phyloP scores from a whole-genome alignment of 768 basidiomycete species.

The Boletus insuetus region DNA sequence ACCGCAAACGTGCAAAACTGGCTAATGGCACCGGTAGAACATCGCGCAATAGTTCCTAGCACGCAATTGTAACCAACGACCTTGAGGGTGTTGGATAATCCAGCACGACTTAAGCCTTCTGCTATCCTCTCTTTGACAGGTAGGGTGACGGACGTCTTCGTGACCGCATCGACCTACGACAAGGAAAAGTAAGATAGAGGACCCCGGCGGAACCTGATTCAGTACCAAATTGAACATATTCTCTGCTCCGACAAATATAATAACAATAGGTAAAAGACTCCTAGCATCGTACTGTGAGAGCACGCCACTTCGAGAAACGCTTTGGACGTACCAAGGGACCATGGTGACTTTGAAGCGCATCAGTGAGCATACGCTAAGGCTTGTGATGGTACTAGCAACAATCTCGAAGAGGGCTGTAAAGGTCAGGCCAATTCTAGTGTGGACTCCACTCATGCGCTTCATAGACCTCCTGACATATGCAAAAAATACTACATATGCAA shows the following conservation, averaged over 20 bases:
- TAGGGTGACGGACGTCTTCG: constrained; percentile 79
- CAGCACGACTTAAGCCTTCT: constrained; percentile 83
- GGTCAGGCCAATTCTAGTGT: constrained; percentile 86
- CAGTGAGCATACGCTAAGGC: constrained; percentile 87
- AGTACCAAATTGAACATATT: constrained; percentile 94
- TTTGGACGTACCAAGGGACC: constrained; percentile 72
- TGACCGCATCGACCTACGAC: constrained; percentile 75
- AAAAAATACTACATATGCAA: constrained; percentile 75
- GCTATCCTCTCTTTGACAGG: constrained; percentile 92
- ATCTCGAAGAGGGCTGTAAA: constrained; percentile 94
- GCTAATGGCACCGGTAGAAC: constrained; percentile 76
- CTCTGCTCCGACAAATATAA: constrained; percentile 93
- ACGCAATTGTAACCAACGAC: constrained; percentile 84
- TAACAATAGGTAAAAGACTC: constrained; percentile 89
- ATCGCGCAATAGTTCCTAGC: constrained; percentile 70
- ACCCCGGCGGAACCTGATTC: constrained; percentile 8
- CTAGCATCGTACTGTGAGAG: constrained; percentile 36
- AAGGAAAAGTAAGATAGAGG: constrained; percentile 25
- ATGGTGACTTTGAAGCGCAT: constrained; percentile 86
- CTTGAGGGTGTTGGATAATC: constrained; percentile 89
- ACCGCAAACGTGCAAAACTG: constrained; percentile 94
- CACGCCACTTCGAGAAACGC: not conserved
- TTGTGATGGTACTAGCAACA: constrained; percentile 88
- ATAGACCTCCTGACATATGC: constrained; percentile 75
- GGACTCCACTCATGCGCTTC: constrained; percentile 77